Evolutionary conservation across 805 yeast species (phyloP), one percentile per base, ranked within the genome.

Genomic region (Ogataea saltuana): DNA sequence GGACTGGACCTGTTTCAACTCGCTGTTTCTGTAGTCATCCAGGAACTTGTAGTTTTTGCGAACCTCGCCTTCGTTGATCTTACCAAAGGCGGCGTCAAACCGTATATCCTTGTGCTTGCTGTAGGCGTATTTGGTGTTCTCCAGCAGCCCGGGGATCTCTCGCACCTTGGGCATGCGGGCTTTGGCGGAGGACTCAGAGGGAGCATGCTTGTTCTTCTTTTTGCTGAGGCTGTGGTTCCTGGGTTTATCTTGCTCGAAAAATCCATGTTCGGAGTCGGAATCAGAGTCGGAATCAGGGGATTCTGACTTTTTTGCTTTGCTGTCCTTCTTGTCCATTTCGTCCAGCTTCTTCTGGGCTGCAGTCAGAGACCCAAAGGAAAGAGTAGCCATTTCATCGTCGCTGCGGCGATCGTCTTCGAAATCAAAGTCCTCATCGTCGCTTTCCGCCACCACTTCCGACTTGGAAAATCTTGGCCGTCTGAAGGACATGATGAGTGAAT

Each of bases 1-100:
- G 15, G 61, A 50, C 38, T 78, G 71, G 70, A 91, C 72, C 32
- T 81, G 78, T 2, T 65, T 52, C 28, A 93, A 72, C 60, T 93
- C 99, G 7, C 71, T 63, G 50, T 82, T 72, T 61, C 98, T 75
- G 62, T 93, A 93, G 29, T 85, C 89, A 63, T 89, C 96, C 45
- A 93, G 67, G 59, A 93, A 93, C 33, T 79, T 75, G 67, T 93
- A 93, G 57, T 91, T 83, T 56, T 80, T 78, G 47, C 97, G 72
- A 13, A 86, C 76, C 45, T 74, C 71, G 23, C 71, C 68, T 45
- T 77, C 66, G 60, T 90, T 91, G 1, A 93, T 87, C 54, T 80
- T 84, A 44, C 98, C 98, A 50, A 80, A 80, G 0, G 96, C 89
- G 3, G 91, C 76, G 63, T 93, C 97, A 61, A 93, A 93, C 53